Evolutionary conservation across 345 rosid species (phyloP), one percentile per base, ranked within the genome.

Genomic region (Litchi chinensis): DNA sequence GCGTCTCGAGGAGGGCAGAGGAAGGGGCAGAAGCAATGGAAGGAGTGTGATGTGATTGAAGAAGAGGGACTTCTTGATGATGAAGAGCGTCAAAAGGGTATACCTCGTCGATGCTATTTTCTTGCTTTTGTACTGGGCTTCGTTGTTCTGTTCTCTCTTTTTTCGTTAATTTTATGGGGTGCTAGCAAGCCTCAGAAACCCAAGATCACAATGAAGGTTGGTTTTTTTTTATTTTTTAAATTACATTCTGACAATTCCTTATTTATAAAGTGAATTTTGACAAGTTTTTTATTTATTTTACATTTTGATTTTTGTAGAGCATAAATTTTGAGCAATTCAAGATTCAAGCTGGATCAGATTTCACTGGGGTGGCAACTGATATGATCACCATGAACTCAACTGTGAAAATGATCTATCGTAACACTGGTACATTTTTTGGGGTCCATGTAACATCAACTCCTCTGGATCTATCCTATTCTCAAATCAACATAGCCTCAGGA

Each of bases 41-140:
- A 92, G 82, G 97, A 92, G 65, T 86, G 92, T 44, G 93, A 78
- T 8, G 85, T 90, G 66, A 96, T 96, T 75, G 99, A 96, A 73
- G 99, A 96, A 88, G 99, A 96, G 80, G 98, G 99, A 11, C 85
- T 94, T 63, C 95, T 96, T 40, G 95, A 94, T 18, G 95, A 90
- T 26, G 99, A 91, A 68, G 97, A 88, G n/a, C 87, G 91, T 18
- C 65, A 65, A 5, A 80, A 74, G 71, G 95, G 98, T 57, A 72
- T 93, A 37, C 98, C 97, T 59, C 95, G 98, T 44, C 90, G 97
- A 4, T 94, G 97, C 85, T 94, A 93, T 82, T 79, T 93, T 41
- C 87, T 93, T 19, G 92, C 93, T 40, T 93, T 96, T 76, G 80
- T 96, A 13, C 78, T 94, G 26, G 98, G 94, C 2, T 96, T 94